phyloP scores from a whole-genome alignment of 352 stramenopile species.

The Phytophthora palmivora region DNA sequence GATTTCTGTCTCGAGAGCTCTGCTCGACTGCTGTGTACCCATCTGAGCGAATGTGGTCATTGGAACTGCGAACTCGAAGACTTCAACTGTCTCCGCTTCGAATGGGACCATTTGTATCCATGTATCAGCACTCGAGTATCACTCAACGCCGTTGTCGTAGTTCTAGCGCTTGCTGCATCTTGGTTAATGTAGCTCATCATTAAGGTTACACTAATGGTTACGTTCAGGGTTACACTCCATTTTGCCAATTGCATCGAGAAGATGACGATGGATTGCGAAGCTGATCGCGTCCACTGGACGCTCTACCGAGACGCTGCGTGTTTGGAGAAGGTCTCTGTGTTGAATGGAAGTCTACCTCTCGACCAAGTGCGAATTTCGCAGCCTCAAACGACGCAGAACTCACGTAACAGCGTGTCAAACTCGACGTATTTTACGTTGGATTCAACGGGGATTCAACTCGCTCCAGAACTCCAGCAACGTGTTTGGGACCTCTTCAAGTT shows the following conservation, averaged over 20 bases:
- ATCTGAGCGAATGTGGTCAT: slow-evolving; percentile 87
- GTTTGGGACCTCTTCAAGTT: slow-evolving; percentile 22
- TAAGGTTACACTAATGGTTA: slow-evolving; percentile 28
- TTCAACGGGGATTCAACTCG: slow-evolving; percentile 34
- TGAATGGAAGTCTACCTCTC: slow-evolving; percentile 27
- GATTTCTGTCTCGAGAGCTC: slow-evolving; percentile 89
- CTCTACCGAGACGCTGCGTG: slow-evolving; percentile 35
- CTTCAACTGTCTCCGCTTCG: slow-evolving; percentile 92
- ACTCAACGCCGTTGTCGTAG: slow-evolving; percentile 12
- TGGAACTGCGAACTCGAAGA: slow-evolving; percentile 89
- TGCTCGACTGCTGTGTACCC: slow-evolving; percentile 82
- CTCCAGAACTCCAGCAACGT: slow-evolving; percentile 34
- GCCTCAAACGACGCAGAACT: slow-evolving; percentile 2
- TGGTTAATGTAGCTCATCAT: slow-evolving; percentile 25
- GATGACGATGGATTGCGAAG: slow-evolving; percentile 14
- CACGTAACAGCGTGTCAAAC: slow-evolving; percentile 5
- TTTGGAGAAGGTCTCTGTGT: slow-evolving; percentile 20
- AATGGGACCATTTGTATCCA: slow-evolving; percentile 82
- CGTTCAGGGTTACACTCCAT: slow-evolving; percentile 19
- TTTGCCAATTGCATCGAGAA: slow-evolving; percentile 13
- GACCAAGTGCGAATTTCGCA: slow-evolving; percentile 15
- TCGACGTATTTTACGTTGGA: slow-evolving; percentile 16
- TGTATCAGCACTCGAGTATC: slow-evolving; percentile 36
- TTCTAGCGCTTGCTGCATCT: slow-evolving; percentile 25
- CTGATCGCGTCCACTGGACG: slow-evolving; percentile 36